Percentiles rank a stretch among this genome's conserved stretches.
These are phyloP conservation scores for Cladophialophora bantiana DNA, from an alignment of 2,329 filamentous ascomycete species.

Conservation along the genomic window DNA sequence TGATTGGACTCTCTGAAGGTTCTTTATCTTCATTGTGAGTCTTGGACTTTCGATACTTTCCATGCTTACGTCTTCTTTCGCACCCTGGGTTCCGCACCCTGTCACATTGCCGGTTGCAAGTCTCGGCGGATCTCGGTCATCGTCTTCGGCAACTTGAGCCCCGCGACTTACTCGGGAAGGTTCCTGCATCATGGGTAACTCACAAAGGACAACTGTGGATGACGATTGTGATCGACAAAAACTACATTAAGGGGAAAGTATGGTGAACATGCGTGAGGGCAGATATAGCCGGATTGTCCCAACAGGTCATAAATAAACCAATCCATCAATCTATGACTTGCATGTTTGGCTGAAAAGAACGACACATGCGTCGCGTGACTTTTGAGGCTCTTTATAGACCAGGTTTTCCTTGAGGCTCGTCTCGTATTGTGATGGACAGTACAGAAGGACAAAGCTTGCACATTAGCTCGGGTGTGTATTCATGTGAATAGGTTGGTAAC, in stretches of 20 bases:
- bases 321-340: not conserved
- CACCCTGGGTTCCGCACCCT: not conserved
- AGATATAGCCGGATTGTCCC: not conserved
- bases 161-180: not conserved
- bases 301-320: not conserved
- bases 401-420: not conserved
- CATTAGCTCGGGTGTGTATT: not conserved
- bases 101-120: not conserved
- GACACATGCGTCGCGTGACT: not conserved
- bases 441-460: not conserved
- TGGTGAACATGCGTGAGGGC: too few relatives aligned
- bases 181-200: not conserved
- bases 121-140: not conserved
- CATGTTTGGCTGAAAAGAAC: not conserved
- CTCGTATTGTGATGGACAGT: not conserved
- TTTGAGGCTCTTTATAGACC: not conserved
- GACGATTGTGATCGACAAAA: not conserved
- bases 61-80: not conserved
- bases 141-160: not conserved
- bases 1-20: not conserved
- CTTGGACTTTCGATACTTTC: not conserved
- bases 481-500: not conserved
- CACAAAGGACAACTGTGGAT: not conserved
- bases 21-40: not conserved
- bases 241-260: not conserved